phyloP scores from a whole-genome alignment of 352 stramenopile species.

The Pythium brassicae region DNA sequence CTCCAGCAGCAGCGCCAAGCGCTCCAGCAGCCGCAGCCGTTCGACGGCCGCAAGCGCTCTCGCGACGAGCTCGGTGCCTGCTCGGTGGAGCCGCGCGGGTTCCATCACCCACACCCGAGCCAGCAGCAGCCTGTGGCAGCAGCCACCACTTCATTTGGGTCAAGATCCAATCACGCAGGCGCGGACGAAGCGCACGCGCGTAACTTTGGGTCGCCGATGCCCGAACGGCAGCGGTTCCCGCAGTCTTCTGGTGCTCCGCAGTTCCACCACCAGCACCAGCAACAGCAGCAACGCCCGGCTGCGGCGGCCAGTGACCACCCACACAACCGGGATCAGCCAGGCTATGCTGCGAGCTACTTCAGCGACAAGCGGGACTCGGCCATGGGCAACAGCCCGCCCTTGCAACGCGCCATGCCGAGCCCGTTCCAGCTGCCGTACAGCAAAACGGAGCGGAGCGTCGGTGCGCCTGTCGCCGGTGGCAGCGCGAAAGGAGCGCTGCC shows the following conservation, averaged over 20 bases:
- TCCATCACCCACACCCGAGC: neutral
- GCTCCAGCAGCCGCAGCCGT: neutral
- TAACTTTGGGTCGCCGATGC: neutral
- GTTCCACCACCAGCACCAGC: neutral
- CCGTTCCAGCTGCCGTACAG: neutral
- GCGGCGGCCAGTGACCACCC: neutral
- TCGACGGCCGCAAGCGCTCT: neutral
- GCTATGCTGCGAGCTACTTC: neutral
- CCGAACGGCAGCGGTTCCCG: neutral
- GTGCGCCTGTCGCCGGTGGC: neutral
- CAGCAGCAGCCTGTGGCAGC: neutral
- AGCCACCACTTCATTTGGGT: neutral
- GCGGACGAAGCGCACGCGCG: constrained; percentile 1
- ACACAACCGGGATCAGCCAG: neutral
- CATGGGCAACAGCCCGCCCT: neutral
- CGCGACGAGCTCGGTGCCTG: neutral
- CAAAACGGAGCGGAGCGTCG: neutral
- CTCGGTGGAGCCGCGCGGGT: neutral
- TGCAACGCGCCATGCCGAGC: neutral
- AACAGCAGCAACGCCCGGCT: neutral
- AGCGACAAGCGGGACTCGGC: neutral
- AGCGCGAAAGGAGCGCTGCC: neutral
- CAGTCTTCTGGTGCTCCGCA: neutral
- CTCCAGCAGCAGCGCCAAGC: neutral
- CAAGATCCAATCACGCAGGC: neutral